Evolutionary conservation across 2,329 filamentous ascomycete genomes (phyloP), one percentile per base, ranked within the genome.

Genomic region (Aspergillus nomiae): DNA sequence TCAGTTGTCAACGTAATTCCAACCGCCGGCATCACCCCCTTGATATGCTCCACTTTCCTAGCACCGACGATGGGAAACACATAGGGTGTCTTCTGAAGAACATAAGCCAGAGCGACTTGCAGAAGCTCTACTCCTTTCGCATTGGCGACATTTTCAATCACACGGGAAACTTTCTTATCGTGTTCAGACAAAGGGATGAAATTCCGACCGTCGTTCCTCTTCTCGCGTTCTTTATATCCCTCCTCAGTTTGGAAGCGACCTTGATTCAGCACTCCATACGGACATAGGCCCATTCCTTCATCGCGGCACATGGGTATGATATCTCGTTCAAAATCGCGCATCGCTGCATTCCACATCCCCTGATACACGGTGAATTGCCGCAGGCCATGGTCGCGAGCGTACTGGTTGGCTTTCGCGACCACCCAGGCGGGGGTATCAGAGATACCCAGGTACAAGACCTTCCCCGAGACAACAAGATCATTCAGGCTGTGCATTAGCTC

Each of bases 401-500:
- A 76, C 76, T 81, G 70, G 61, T 85, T 84, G 0, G 81, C 81
- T 59, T 81, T 82, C 56, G 73, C 73, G 2, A 84, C 81, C 1
- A 84, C 68, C 89, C 89, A 92, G 6, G 90, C 89, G 0, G 89
- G 90, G 0, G 87, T 87, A 69, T 92, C 89, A 32, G 83, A 87
- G 70, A 90, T 82, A 3, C 90, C 90, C 0, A 92, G 80, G 67
- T 91, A 91, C 14, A 88, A 77, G 0, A 91, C 87, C 69, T 91
- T 91, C 12, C 89, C 87, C 10, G 80, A 72, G 0, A 73, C 64
- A 0, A 91, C 86, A 7, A 90, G 79, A 21, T 83, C 76, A 70
- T 91, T 89, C 19, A 92, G 80, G 1, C 82, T 82, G 59, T 90
- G 87, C 89, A 92, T 92, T 53, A 92, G 58, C 70, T 92, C 89